Percentiles rank a stretch among this genome's conserved stretches.
Conservation (phyloP, 1,284 basidiomycete genomes). For the Trichosporon inkin region DNA sequence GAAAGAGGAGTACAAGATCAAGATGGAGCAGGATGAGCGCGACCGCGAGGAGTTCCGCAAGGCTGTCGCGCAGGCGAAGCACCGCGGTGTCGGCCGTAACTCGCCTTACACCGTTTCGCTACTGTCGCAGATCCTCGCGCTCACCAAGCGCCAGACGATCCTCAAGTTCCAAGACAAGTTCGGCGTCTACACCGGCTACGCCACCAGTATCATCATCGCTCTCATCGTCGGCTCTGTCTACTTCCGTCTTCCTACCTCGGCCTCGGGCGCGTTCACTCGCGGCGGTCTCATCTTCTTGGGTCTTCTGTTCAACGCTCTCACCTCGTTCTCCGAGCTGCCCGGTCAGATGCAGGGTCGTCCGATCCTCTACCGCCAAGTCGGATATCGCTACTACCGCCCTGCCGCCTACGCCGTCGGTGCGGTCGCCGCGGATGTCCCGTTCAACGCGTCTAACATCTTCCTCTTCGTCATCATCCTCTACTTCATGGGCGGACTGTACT, state of each 20-base stretch:
- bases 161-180: constrained; percentile 72
- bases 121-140: constrained; percentile 65
- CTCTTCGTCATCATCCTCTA: constrained; percentile 54
- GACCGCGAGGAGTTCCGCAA: constrained; percentile 71
- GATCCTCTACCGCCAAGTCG: constrained; percentile 60
- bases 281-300: constrained; percentile 76
- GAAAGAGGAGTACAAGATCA: constrained; percentile 61
- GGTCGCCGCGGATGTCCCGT: constrained; percentile 53
- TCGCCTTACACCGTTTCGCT: constrained; percentile 84
- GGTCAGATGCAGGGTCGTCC: constrained; percentile 63
- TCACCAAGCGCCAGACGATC: constrained; percentile 71
- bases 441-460: constrained; percentile 53
- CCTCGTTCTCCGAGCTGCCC: constrained; percentile 58
- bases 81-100: constrained; percentile 73
- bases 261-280: constrained; percentile 78
- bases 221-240: constrained; percentile 73
- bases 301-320: constrained; percentile 60
- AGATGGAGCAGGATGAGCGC: constrained; percentile 59
- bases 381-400: constrained; percentile 75
- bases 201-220: constrained; percentile 56
- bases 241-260: constrained; percentile 65
- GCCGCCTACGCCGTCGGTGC: constrained; percentile 42
- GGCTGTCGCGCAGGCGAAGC: constrained; percentile 72
- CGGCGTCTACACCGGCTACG: constrained; percentile 68
- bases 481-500: constrained; percentile 50